Percentiles rank a stretch among this genome's conserved stretches.
Conservation (phyloP, 2,329 filamentous ascomycete genomes). For the Colletotrichum camelliae region DNA sequence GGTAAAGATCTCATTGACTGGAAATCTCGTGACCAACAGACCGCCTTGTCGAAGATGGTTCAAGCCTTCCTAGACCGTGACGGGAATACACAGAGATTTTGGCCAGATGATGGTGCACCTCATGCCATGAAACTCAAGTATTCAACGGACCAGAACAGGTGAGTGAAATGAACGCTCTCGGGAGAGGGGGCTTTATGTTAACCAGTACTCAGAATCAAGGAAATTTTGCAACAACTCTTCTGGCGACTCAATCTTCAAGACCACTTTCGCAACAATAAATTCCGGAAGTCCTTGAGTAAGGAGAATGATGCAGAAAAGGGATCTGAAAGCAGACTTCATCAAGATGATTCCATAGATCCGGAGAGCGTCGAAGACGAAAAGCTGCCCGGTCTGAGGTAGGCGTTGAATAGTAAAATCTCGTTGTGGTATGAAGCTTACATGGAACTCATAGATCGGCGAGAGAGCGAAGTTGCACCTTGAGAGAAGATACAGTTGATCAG, state of each 20-base stretch:
- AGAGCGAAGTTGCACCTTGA: not conserved
- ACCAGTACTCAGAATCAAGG: not conserved
- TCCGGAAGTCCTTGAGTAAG: not conserved
- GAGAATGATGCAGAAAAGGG: fast-evolving
- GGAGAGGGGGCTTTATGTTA: not conserved
- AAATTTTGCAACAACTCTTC: not conserved
- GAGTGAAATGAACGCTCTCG: not conserved
- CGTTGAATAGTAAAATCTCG: fast-evolving
- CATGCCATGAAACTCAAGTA: fast-evolving
- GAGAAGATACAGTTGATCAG: not conserved
- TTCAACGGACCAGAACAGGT: not conserved
- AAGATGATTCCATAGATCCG: not conserved
- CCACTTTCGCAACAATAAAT: not conserved
- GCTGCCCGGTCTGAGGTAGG: fast-evolving
- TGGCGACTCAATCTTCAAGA: not conserved
- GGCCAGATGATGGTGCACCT: not conserved
- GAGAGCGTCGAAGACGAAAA: not conserved
- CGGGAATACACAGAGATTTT: not conserved
- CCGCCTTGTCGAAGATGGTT: not conserved
- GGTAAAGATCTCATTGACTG: not conserved
- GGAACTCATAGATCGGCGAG: fast-evolving
- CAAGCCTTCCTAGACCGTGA: not conserved
- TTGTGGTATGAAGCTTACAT: not conserved
- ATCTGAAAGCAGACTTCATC: not conserved
- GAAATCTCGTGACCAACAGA: not conserved